phyloP scores from a whole-genome alignment of 2,329 filamentous ascomycete genomes.

The Bipolaris cookei region DNA sequence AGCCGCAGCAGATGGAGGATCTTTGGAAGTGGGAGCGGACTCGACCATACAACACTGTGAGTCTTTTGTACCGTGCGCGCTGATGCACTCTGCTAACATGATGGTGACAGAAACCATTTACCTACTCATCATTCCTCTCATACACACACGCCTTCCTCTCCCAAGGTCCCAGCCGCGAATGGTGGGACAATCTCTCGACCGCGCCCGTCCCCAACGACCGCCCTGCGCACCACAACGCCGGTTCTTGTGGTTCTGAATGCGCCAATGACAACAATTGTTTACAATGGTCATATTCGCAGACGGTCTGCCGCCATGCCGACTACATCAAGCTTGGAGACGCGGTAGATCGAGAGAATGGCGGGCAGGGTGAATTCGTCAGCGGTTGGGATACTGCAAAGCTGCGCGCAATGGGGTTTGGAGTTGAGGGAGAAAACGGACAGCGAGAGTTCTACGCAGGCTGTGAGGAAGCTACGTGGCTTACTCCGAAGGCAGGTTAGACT shows the following conservation, averaged over 20 bases:
- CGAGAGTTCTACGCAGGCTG: constrained; percentile 44
- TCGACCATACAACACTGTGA: constrained; percentile 43
- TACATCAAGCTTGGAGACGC: constrained; percentile 45
- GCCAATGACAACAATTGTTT: constrained; percentile 42
- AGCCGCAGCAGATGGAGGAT: constrained; percentile 56
- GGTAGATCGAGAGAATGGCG: constrained; percentile 41
- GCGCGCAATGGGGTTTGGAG: constrained; percentile 44
- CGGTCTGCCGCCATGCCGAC: constrained; percentile 48
- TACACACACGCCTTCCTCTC: constrained; percentile 46
- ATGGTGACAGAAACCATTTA: constrained; percentile 43
- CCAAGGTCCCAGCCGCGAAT: constrained; percentile 40
- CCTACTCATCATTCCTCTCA: constrained; percentile 47
- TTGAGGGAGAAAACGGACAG: constrained; percentile 41
- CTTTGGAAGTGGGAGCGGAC: constrained; percentile 58
- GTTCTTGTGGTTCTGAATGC: constrained; percentile 46
- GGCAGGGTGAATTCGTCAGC: constrained; percentile 47
- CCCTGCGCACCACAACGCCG: constrained; percentile 43
- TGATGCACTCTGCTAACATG: constrained; percentile 6
- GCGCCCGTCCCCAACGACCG: constrained; percentile 44
- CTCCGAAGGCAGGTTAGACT: constrained; percentile 35
- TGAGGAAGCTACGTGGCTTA: constrained; percentile 49
- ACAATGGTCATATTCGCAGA: constrained; percentile 48
- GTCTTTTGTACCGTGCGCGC: constrained; percentile 1
- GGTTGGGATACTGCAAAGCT: constrained; percentile 51
- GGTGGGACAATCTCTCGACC: constrained; percentile 47